Base-by-base conservation (phyloP, 2,329 filamentous ascomycete species). In the Plectosphaerella plurivora region DNA sequence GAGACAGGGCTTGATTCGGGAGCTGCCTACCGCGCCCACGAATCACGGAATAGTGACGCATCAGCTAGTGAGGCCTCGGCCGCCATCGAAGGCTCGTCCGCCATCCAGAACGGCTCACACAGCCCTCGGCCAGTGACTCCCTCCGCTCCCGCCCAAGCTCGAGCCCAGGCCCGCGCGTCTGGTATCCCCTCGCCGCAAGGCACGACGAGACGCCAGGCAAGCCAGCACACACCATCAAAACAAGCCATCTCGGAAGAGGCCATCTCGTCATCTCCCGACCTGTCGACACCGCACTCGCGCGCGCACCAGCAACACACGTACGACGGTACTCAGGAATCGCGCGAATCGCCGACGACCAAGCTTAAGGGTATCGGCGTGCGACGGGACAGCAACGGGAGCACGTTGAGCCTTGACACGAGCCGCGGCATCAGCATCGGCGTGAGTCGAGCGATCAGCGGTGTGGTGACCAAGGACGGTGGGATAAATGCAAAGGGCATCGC, bases 1-100 rank as follows among this genome's bases (percentile, higher is more conserved):
- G 72, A 73, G 55, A 81, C 77, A 59, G 62, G 82, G 11, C 65
- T 80, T 8, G 73, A 70, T 42, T 66, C 63, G 12, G 67, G 63
- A 7, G 56, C 56, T 39, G 57, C 63, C 7, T 68, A 71, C 51
- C 57, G 54, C 20, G 64, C 61, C 36, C 63, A 68, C 12, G 39
- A 44, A 8, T 47, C 45, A 11, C 58, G 60, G 8, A 65, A 64
- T 25, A 68, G 65, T 44, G 66, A 68, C 45, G 62, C 65, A 6
- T 57, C 56, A 9, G 52, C 49, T 9, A 57, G 54, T 39, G 56
- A 57, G 14, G 25, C 49, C 2, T 57, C 54, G 3, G n/a, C 28
- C 42, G 24, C 45, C 12, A 18, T 51, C n/a, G 49, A 47, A 10
- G 25, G 47, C 3, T 57, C 54, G 2, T 16, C 28, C 49, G 16